phyloP scores from a whole-genome alignment of 768 basidiomycete species.

The Myochromella boudieri region DNA sequence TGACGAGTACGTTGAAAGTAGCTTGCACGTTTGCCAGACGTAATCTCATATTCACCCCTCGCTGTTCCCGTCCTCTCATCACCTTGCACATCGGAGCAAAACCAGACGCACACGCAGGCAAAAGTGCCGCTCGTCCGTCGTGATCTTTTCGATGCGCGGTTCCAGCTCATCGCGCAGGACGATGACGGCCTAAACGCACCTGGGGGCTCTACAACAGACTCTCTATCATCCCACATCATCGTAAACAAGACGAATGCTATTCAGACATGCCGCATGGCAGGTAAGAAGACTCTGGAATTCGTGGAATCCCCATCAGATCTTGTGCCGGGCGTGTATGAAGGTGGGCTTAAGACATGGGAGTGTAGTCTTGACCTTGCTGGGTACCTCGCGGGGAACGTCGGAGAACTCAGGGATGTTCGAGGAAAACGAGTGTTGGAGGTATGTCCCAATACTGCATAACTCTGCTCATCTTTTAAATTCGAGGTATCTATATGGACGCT shows the following conservation, averaged over 20 bases:
- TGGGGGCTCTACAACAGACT: not conserved
- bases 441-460: too few species aligned
- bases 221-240: not conserved
- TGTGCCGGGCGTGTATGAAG: constrained; percentile 91
- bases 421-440: constrained; percentile 78
- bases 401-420: constrained; percentile 19
- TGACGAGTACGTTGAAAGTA: constrained; percentile 30
- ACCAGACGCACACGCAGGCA: not conserved
- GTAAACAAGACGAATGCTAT: too few species aligned
- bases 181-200: constrained; percentile 14
- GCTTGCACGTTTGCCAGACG: constrained; percentile 67
- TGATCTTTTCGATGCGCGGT: constrained; percentile 95
- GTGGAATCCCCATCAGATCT: constrained; percentile 87
- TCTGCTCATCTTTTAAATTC: not conserved
- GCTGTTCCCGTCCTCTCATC: constrained; percentile 39
- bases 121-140: constrained; percentile 59
- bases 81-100: not conserved
- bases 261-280: too few species aligned
- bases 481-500: too few species aligned
- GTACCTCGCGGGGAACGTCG: constrained; percentile 46
- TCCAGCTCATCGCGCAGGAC: constrained; percentile 77
- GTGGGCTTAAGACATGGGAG: constrained; percentile 98
- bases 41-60: constrained; percentile 81
- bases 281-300: constrained; percentile 45
- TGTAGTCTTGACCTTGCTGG: constrained; percentile 86